Evolutionary conservation across 2,329 filamentous ascomycete species (phyloP), one percentile per base, ranked within the genome.

Genomic region (Pseudogymnoascus sp.): DNA sequence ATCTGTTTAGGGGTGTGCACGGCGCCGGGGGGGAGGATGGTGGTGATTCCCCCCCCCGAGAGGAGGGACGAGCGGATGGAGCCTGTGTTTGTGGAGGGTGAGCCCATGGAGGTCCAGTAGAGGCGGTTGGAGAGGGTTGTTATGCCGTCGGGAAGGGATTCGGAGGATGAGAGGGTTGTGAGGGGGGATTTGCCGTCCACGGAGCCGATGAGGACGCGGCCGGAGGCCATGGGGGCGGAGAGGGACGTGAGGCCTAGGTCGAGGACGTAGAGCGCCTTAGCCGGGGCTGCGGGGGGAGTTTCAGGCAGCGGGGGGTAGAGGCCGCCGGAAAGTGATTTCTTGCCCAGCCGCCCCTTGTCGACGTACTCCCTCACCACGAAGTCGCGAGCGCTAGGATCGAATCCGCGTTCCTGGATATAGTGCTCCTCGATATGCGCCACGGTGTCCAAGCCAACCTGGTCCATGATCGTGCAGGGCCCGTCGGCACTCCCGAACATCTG

Each of bases 81-180:
- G 1, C 68, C 68, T 31, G 65, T 59, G 19, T 69, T 66, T 15
- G 44, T 23, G 3, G 26, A 23, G 0, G 75, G 75, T 1, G 70
- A 59, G 0, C 80, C 80, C 80, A 82, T 83, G 67, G 74, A 76
- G 3, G 80, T 81, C 80, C 79, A 82, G 68, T 79, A 82, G 19
- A 83, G 73, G 35, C 75, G 74, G 2, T 71, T 70, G 0, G 65
- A 69, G 0, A 66, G 59, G 3, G 80, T 69, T 15, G 75, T 75
- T 13, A 82, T 75, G 0, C 80, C 79, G 61, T 82, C 79, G 1
- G 79, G 80, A 4, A 77, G 69, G 42, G 63, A 62, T 60, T 67
- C 63, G 17, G 17, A 21, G 9, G 40, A 5, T 2, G 19, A 13
- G 40, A 44, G 40, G 19, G 40, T 1, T 1, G 19, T 6, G 10